phyloP scores from a whole-genome alignment of 805 yeast genomes.

The Teunomyces atbi region DNA sequence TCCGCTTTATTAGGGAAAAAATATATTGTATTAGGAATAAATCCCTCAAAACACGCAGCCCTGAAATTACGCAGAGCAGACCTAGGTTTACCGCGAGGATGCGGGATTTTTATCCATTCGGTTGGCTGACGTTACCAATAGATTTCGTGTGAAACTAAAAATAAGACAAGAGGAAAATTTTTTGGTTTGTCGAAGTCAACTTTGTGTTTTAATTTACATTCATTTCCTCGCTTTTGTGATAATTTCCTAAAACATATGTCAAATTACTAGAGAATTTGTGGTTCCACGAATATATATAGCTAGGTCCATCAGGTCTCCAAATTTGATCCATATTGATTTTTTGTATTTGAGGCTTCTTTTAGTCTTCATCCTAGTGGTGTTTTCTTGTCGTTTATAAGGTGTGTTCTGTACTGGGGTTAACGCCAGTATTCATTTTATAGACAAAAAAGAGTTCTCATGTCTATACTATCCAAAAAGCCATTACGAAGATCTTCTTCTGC shows the following conservation, averaged over 20 bases:
- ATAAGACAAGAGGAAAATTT: not conserved
- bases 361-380: slow-evolving; percentile 3
- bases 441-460: not conserved
- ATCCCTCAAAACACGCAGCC: slow-evolving; percentile 1
- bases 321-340: not conserved
- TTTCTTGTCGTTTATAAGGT: not conserved
- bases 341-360: not conserved
- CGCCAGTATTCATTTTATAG: slow-evolving; percentile 2
- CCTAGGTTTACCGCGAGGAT: not conserved
- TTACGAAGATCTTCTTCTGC: slow-evolving; percentile 4
- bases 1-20: slow-evolving; percentile 3
- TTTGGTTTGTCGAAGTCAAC: slow-evolving; percentile 1
- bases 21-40: slow-evolving; percentile 1
- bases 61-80: not conserved
- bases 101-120: slow-evolving; percentile 1
- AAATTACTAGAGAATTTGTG: not conserved
- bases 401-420: slow-evolving; percentile 4
- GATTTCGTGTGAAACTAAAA: not conserved
- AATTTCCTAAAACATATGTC: slow-evolving; percentile 3
- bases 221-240: not conserved
- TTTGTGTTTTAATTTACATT: not conserved
- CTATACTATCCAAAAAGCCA: slow-evolving; percentile 2
- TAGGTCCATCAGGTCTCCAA: not conserved
- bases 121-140: slow-evolving; percentile 2
- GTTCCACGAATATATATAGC: not conserved